Evolutionary conservation across 805 yeast genomes (phyloP), one percentile per base, ranked within the genome.

Genomic region (Torulaspora maleeae): DNA sequence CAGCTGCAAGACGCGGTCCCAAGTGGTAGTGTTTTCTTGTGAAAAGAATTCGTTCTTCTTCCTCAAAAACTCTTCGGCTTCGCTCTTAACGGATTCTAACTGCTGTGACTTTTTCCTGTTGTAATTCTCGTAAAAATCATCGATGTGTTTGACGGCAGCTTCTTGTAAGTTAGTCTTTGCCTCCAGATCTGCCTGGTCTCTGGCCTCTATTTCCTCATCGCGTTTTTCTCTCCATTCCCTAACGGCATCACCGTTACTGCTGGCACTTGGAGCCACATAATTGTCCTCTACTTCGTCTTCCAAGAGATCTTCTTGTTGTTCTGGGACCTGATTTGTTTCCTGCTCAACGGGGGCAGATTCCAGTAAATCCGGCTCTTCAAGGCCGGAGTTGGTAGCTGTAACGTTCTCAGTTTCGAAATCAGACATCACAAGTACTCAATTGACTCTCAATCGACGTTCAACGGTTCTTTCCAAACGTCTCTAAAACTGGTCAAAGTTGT

Each of bases 51-150:
- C 75, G 63, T 89, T 96, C 63, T 93, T 82, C 58, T 83, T 80
- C 45, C 75, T 78, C 50, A 86, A 63, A 62, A 83, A 89, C 49
- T 77, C 79, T 53, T 78, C 80, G 55, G 87, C 86, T 55, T 84
- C 93, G 41, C 72, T 71, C 61, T 74, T 73, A 10, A 86, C 82
- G 47, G 76, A 75, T 49, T 78, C 81, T 45, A 82, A 70, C 41
- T 80, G 78, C 53, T 76, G 76, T 43, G 87, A 91, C 66, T 81
- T 84, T 71, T 90, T 90, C 61, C 75, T 73, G 70, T 87, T 89
- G 74, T 91, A 91, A 61, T 82, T 83, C 57, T 87, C 95, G 67
- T 91, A 91, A 66, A 91, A 91, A 52, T 86, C 95, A 64, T 91
- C 96, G 59, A 89, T 79, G 43, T 88, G 82, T 63, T 81, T 80